Base-by-base conservation (phyloP, 495 filamentous ascomycete genomes). In the Neurospora sp. region DNA sequence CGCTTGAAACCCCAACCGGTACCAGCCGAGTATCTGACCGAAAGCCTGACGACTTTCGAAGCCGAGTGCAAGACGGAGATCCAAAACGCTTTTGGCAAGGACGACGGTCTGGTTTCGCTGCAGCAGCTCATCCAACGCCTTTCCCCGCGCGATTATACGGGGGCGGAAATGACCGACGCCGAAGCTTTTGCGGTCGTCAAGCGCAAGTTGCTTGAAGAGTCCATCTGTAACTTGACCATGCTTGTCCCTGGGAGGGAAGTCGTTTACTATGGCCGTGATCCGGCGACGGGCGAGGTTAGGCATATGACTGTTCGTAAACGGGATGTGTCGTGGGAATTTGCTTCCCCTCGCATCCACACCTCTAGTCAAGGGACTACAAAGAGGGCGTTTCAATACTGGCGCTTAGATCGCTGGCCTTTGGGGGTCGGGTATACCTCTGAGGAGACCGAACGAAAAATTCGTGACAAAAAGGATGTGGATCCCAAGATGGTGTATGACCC, bases 351-450 rank as follows among this genome's bases (percentile, higher is more conserved):
- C 41, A 5, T 20, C 8, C 8, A 3, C 18, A 6, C 41, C 6
- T 42, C 41, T 3, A 12, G 41, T 47, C 44, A 47, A 18, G 9
- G 31, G 31, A 5, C 31, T 4, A 35, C 12, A 39, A 39, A 45
- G 42, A 20, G 42, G 35, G 4, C 41, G n/a, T 47, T 38, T 31
- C 73, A 73, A 37, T 81, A 73, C 74, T 78, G 73, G 70, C 37
- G 39, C 10, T 20, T 81, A 22, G 72, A 80, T 72, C 74, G 79
- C 47, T 81, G 78, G 78, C 77, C 79, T 20, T 18, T 76, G 1
- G 69, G 40, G 0, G 37, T 20, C 0, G 73, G 70, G 3, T 71
- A 77, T 44, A 72, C 77, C n/a, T 35, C 73, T 0, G 53, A 59
- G 1, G 8, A 38, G 20, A 45, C 53, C 0, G 59, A 73, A 39